These are phyloP conservation scores for Chaetomium sp. DNA, from an alignment of 2,329 filamentous ascomycete genomes.

Conservation along the genomic window DNA sequence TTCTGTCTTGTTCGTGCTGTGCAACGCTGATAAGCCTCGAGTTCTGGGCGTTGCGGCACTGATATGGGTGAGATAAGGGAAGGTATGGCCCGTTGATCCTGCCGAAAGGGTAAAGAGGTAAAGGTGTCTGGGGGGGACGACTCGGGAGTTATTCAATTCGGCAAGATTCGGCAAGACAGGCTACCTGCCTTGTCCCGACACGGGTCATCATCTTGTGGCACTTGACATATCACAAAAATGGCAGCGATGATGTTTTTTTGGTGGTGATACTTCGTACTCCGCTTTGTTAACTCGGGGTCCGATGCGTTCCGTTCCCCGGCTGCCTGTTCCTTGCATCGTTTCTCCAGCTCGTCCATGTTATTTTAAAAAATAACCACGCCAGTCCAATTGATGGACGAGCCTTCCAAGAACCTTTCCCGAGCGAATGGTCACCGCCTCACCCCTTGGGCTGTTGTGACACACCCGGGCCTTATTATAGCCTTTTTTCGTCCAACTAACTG, in stretches of 20 bases:
- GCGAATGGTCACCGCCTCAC: neutral
- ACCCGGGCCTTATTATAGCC: neutral
- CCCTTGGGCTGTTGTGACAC: neutral
- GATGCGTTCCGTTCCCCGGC: neutral
- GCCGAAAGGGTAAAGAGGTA: neutral
- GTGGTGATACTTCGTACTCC: neutral
- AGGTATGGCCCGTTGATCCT: neutral
- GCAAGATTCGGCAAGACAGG: too few relatives aligned
- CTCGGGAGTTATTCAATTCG: neutral
- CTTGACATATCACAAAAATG: neutral
- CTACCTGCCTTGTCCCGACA: neutral
- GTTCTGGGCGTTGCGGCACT: neutral
- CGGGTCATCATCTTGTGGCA: neutral
- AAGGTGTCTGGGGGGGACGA: neutral
- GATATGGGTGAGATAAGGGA: neutral
- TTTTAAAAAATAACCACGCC: neutral
- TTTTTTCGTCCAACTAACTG: neutral
- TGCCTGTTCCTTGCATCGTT: neutral
- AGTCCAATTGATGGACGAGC: neutral
- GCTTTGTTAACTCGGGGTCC: neutral
- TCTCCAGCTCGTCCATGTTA: neutral
- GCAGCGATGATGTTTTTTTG: neutral
- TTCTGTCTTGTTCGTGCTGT: neutral
- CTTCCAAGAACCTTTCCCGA: neutral
- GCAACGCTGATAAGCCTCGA: constrained; percentile 10